Percentiles rank a stretch among this genome's conserved stretches.
Evolutionary conservation across 2,329 filamentous ascomycete species (phyloP).

Genomic region (Stagonosporopsis cucurbitacearum): DNA sequence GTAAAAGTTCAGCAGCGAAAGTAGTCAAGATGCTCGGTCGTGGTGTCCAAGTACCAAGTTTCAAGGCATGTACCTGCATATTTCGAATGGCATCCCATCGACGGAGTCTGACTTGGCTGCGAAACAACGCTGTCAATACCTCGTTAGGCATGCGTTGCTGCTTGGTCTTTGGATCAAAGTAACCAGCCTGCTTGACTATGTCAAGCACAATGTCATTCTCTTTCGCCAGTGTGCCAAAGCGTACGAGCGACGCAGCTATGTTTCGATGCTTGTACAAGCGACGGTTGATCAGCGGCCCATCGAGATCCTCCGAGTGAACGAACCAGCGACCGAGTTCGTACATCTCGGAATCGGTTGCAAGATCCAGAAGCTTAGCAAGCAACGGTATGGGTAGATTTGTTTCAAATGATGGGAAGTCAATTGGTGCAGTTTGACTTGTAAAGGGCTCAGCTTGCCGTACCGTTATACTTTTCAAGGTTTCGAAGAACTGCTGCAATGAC

Average conservation of each 20-base stretch:
- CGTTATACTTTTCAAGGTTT: slow-evolving; percentile 31
- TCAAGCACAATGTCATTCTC: slow-evolving; percentile 50
- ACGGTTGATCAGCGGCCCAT: slow-evolving; percentile 60
- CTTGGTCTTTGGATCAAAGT: slow-evolving; percentile 25
- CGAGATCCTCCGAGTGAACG: slow-evolving; percentile 58
- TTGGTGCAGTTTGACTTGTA: slow-evolving; percentile 35
- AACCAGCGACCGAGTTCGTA: slow-evolving; percentile 62
- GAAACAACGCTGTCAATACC: slow-evolving; percentile 49
- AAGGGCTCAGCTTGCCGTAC: slow-evolving; percentile 33
- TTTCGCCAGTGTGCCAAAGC: slow-evolving; percentile 60
- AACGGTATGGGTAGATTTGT: slow-evolving; percentile 55
- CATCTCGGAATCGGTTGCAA: slow-evolving; percentile 55
- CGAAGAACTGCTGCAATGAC: slow-evolving; percentile 53
- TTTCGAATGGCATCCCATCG: slow-evolving; percentile 51
- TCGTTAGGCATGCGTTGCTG: slow-evolving; percentile 41
- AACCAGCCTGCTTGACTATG: slow-evolving; percentile 34
- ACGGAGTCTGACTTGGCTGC: slow-evolving; percentile 51
- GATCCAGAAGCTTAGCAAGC: slow-evolving; percentile 59
- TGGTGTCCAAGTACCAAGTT: slow-evolving; percentile 34
- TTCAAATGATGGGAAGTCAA: slow-evolving; percentile 55
- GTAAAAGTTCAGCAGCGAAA: slow-evolving; percentile 40
- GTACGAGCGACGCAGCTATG: slow-evolving; percentile 60
- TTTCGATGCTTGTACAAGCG: slow-evolving; percentile 55
- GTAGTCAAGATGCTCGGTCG: slow-evolving; percentile 38
- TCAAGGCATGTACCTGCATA: slow-evolving; percentile 45